These are phyloP conservation scores for Amborella trichopoda DNA, from an alignment of 164 flowering plant genomes.

Conservation along the genomic window DNA sequence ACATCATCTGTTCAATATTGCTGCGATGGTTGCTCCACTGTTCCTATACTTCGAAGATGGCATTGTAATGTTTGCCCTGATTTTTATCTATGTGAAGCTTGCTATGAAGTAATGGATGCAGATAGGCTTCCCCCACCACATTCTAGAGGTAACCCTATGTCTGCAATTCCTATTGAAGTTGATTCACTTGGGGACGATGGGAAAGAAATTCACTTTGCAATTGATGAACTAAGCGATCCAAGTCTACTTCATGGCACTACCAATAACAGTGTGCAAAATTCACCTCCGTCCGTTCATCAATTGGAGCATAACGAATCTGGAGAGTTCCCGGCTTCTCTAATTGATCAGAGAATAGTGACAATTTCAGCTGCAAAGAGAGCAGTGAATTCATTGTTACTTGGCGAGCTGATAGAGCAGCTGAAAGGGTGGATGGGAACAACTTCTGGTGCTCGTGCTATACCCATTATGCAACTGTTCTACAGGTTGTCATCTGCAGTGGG, in stretches of 20 bases:
- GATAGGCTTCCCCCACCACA: conserved; percentile 95
- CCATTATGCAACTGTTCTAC: conserved; percentile 91
- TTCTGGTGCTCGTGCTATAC: conserved; percentile 74
- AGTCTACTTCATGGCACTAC: conserved; percentile 32
- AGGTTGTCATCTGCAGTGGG: conserved; percentile 89
- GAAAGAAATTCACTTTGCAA: conserved; percentile 63
- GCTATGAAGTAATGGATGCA: conserved; percentile 85
- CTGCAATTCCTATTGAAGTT: conserved; percentile 91
- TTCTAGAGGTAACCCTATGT: conserved; percentile 93
- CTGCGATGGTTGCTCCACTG: conserved; percentile 99
- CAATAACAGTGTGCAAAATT: conserved; percentile 32
- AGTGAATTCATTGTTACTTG: conserved; percentile 77
- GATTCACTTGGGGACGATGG: conserved; percentile 79
- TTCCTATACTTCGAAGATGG: conserved; percentile 81
- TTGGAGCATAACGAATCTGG: conserved; percentile 64
- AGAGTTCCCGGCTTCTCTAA: conserved; percentile 50
- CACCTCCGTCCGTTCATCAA: conserved; percentile 73
- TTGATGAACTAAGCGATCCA: conserved; percentile 58
- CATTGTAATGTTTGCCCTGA: conserved; percentile 93
- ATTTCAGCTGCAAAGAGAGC: conserved; percentile 93
- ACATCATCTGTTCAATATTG: conserved; percentile 96
- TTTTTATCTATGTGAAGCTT: conserved; percentile 97
- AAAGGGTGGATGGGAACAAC: conserved; percentile 94
- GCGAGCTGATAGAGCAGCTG: conserved; percentile 74
- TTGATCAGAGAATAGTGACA: conserved; percentile 58